Evolutionary conservation across 2,329 filamentous ascomycete species (phyloP), one percentile per base, ranked within the genome.

Genomic region (Exserohilum turcica): DNA sequence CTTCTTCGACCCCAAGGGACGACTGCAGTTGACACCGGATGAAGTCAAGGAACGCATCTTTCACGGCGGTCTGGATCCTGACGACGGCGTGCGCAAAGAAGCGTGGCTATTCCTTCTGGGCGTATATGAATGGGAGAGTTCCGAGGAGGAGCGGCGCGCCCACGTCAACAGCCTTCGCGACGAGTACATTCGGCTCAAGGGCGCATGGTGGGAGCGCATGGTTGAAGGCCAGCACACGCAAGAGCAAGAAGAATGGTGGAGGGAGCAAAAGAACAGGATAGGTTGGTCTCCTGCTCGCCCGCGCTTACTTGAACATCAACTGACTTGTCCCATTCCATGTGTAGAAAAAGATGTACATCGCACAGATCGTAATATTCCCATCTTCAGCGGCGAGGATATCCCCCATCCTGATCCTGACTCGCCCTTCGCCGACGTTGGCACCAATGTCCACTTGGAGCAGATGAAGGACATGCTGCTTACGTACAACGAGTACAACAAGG

Each of bases 401-500:
- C 93, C 94, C 6, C 94, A 99, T 70, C 95, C 94, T 0, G 94
- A 99, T 67, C 94, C 94, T 0, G 90, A 93, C 57, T 97, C 93
- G 0, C 93, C 94, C 0, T 99, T 97, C 74, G 91, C 93, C 10
- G 90, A 92, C 38, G 85, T 87, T 3, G 94, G 94, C 58, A 99
- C 94, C 40, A 99, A 99, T 67, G 92, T 97, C 5, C 94, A 99
- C 74, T 84, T 99, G 59, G 94, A 99, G 76, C 94, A 99, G 78
- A 90, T 99, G 85, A 99, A 99, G 77, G 94, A 99, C 73, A 96
- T 99, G 90, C 86, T 99, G 0, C 82, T 99, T 15, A 97, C 94
- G 0, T 99, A 99, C 75, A 97, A 99, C 72, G 94, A 99, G 77
- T 95, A 95, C 77, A 99, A 99, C 78, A 90, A 87, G 54, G 91